These are phyloP conservation scores for Flaveria bidentis DNA, from an alignment of 129 eudicot genomes.

Conservation along the genomic window DNA sequence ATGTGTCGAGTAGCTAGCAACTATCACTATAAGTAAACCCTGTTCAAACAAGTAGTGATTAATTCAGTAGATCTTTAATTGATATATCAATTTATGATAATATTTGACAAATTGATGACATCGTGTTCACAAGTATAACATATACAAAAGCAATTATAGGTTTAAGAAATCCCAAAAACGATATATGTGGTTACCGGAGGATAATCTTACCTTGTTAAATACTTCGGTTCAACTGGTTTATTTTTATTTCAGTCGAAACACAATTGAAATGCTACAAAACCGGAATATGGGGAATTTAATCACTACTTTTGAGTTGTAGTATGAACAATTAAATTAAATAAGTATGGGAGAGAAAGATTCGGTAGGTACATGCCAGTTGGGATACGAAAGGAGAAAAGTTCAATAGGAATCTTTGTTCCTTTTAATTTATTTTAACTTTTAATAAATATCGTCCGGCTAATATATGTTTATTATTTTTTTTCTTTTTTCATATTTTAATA, in stretches of 20 bases:
- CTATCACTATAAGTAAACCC: background rate
- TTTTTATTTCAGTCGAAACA: too few relatives aligned
- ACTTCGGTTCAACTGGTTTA: background rate
- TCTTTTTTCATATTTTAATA: background rate
- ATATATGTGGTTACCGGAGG: too few relatives aligned
- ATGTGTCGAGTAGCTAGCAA: background rate
- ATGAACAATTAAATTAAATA: background rate
- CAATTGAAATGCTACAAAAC: background rate
- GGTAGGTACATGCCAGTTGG: conserved; percentile 40
- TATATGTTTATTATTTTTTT: background rate
- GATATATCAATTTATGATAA: too few relatives aligned
- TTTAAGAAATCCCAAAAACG: too few relatives aligned
- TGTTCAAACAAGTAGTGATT: too few relatives aligned
- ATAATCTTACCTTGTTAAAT: background rate
- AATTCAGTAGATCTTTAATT: too few relatives aligned
- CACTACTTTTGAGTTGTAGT: conserved; percentile 22
- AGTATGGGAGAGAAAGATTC: conserved; percentile 18
- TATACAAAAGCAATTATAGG: too few relatives aligned
- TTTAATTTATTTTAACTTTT: background rate
- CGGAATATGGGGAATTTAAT: background rate
- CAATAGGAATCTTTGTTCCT: conserved; percentile 8
- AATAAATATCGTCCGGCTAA: background rate
- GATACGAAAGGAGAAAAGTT: conserved; percentile 20
- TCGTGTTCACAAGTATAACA: too few relatives aligned
- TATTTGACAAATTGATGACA: too few relatives aligned